Conservation (phyloP, 2,329 filamentous ascomycete species). For the Fusarium tjaetaba region DNA sequence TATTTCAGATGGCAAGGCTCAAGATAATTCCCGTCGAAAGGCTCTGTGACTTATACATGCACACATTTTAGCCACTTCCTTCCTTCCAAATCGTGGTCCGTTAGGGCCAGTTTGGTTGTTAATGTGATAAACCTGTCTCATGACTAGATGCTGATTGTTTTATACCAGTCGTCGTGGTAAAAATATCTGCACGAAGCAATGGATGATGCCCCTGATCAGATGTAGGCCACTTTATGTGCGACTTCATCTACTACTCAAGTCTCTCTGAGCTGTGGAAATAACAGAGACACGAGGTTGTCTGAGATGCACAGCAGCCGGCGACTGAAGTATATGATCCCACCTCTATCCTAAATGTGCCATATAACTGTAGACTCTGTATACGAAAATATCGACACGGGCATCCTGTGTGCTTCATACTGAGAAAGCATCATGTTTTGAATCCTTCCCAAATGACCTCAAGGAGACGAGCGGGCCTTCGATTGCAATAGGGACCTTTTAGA, state of each 20-base stretch:
- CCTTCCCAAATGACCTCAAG: background rate
- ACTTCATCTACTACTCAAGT: conserved; percentile 80
- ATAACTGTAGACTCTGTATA: background rate
- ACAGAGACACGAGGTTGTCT: no score
- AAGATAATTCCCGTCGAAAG: background rate
- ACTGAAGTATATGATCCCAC: background rate
- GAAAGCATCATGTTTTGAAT: background rate
- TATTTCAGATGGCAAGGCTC: background rate
- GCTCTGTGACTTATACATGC: background rate
- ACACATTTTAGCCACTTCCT: background rate
- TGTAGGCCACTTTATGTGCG: conserved; percentile 78
- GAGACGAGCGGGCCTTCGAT: background rate
- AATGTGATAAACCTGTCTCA: background rate
- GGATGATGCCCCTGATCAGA: conserved; percentile 50
- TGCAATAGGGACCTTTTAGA: background rate
- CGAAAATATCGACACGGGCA: background rate
- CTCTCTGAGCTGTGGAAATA: conserved; percentile 45
- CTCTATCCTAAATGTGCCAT: background rate
- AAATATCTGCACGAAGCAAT: background rate
- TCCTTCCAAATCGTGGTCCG: background rate
- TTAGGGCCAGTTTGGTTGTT: background rate
- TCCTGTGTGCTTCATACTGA: background rate
- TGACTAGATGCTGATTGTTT: background rate
- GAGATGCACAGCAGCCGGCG: background rate
- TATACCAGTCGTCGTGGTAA: rapidly evolving